phyloP scores from a whole-genome alignment of 1,284 basidiomycete species.

The Naganishia sp. region DNA sequence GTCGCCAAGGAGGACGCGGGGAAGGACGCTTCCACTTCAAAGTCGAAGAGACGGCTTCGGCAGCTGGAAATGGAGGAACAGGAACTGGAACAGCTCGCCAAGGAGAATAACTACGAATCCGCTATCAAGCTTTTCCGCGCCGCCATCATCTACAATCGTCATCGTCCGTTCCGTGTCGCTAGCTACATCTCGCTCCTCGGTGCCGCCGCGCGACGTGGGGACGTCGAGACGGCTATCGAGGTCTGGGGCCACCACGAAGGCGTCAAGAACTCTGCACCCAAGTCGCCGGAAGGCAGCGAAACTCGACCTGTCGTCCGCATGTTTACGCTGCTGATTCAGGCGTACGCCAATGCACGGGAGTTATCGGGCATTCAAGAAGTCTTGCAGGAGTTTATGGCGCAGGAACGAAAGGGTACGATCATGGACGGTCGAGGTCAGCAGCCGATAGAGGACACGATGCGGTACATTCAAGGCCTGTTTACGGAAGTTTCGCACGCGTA shows the following conservation, averaged over 20 bases:
- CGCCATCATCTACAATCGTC: slow-evolving; percentile 51
- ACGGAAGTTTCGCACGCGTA: slow-evolving; percentile 74
- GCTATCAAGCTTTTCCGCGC: slow-evolving; percentile 74
- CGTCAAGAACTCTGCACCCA: slow-evolving; percentile 36
- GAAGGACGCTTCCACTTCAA: neutral
- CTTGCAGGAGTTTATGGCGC: slow-evolving; percentile 65
- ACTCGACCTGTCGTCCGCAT: slow-evolving; percentile 52
- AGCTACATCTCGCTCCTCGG: slow-evolving; percentile 65
- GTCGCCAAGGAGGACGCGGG: neutral
- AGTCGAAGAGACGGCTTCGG: neutral
- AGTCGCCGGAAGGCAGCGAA: slow-evolving; percentile 36
- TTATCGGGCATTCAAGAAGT: slow-evolving; percentile 64
- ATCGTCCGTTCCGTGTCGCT: slow-evolving; percentile 50
- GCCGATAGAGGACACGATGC: slow-evolving; percentile 3
- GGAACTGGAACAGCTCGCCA: slow-evolving; percentile 56
- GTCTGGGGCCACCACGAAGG: slow-evolving; percentile 69
- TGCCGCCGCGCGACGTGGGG: slow-evolving; percentile 63
- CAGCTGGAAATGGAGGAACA: slow-evolving; percentile 8
- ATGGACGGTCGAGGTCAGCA: slow-evolving; percentile 29
- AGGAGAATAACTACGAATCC: slow-evolving; percentile 70
- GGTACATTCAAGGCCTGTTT: slow-evolving; percentile 57
- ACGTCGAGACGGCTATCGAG: slow-evolving; percentile 59
- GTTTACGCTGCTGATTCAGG: slow-evolving; percentile 65
- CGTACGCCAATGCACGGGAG: slow-evolving; percentile 63
- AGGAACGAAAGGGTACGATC: slow-evolving; percentile 41